Base-by-base conservation (phyloP, 1,284 basidiomycete species). In the Ganoderma boninense region DNA sequence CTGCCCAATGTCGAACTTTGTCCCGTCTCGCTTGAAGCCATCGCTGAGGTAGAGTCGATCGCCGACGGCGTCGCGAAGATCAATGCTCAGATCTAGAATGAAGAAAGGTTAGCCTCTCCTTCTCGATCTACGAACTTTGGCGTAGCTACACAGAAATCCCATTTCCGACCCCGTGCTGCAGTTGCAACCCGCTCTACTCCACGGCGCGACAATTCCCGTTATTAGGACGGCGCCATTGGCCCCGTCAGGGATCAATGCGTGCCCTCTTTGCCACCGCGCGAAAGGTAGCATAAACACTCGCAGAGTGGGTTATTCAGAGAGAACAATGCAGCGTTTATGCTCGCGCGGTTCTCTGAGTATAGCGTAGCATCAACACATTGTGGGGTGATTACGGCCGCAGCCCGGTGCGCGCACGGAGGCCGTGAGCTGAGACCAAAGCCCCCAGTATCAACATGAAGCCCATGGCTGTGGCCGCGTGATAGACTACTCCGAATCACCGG, bases 41-140 rank as follows among this genome's bases (percentile, higher is more conserved):
- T 92, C 91, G 75, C 88, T 96, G 68, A 99, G 87, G 79, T 94
- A 95, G 40, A 99, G 79, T 46, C 97, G 86, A 79, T 99, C 97
- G 0, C 97, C 97, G 8, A 97, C 89, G 0, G 95, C 95, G 80
- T 99, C 97, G 64, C 97, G 86, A 63, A 99, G 82, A 79, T 99
- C 97, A 29, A 99, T 91, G 63, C 91, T 93, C 66, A 99, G 84
- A 78, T 86, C 95, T 97, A 74, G 0, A 57, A 43, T 62, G 14
- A 43, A 26, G 29, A 2, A 23, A 44, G 60, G 40, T 62, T 18
- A 62, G 60, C 4, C 13, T 16, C n/a, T 26, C 18, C 8, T n/a
- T 42, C 7, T 61, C 35, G 23, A 5, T 56, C 23, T 8, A 14
- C 11, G 11, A 56, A 20, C 7, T 4, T 56, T 20, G 52, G 44